Conservation (phyloP, 768 basidiomycete genomes). For the Psilocybe cubensis region DNA sequence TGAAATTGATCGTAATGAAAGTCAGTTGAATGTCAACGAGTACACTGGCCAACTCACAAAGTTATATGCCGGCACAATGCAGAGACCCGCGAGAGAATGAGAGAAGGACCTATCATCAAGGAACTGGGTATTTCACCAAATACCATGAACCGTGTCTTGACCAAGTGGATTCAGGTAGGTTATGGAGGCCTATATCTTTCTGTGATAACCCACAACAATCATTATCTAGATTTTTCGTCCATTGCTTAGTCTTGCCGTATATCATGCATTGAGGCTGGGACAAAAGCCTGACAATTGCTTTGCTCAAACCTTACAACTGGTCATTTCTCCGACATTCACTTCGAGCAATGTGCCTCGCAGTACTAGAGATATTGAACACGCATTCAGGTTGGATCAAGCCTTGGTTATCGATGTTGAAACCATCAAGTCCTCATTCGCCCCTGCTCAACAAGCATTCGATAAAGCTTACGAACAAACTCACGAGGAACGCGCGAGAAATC, state of each 20-base stretch:
- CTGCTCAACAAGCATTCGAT: neutral
- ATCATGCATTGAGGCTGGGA: neutral
- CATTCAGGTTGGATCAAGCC: neutral
- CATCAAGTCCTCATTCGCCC: neutral
- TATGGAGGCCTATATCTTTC: neutral
- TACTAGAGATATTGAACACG: neutral
- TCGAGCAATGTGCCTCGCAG: neutral
- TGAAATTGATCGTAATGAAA: neutral
- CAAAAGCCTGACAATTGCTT: neutral
- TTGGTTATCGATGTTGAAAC: neutral
- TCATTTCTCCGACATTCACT: neutral
- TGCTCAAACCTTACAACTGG: neutral
- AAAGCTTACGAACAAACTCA: neutral
- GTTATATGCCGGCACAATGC: neutral
- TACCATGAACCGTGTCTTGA: neutral
- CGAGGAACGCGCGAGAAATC: neutral
- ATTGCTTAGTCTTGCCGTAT: neutral
- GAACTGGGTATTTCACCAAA: neutral
- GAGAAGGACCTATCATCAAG: neutral
- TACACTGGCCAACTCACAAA: neutral
- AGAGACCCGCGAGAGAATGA: neutral
- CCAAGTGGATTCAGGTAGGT: neutral
- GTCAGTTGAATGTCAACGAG: neutral
- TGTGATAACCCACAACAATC: neutral
- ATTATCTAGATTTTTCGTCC: neutral